Percentiles rank a stretch among this genome's conserved stretches.
phyloP scores from a whole-genome alignment of 1,284 basidiomycete genomes.

The Ceratobasidium sp. region DNA sequence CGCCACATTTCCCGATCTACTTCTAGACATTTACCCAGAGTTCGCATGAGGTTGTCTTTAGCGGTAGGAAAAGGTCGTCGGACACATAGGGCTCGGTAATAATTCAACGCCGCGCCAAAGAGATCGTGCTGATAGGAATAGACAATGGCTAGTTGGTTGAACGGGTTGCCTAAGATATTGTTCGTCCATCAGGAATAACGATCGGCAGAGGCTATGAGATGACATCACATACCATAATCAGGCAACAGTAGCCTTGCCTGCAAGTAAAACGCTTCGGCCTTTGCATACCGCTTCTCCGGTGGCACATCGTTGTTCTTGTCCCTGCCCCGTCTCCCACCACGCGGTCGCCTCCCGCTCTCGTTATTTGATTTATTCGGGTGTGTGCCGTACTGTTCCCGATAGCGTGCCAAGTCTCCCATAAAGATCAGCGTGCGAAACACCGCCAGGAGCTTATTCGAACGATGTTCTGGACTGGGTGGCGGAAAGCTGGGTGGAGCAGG shows the following conservation, averaged over 20 bases:
- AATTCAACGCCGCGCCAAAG: conserved; percentile 87
- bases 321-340: conserved; percentile 38
- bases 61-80: conserved; percentile 89
- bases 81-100: conserved; percentile 93
- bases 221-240: conserved; percentile 63
- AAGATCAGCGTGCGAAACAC: conserved; percentile 92
- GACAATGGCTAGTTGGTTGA: conserved; percentile 95
- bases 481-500: conserved; percentile 51
- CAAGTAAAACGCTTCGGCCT: conserved; percentile 85
- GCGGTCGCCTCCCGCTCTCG: conserved; percentile 26
- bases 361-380: conserved; percentile 59
- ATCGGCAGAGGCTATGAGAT: neutral
- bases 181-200: neutral
- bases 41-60: conserved; percentile 83
- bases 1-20: conserved; percentile 61
- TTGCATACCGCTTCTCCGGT: conserved; percentile 75
- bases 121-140: conserved; percentile 86
- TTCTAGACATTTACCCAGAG: conserved; percentile 77
- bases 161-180: conserved; percentile 79
- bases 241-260: conserved; percentile 87
- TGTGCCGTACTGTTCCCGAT: conserved; percentile 88
- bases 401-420: conserved; percentile 93
- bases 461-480: conserved; percentile 67
- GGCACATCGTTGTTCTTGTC: conserved; percentile 58
- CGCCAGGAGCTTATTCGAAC: conserved; percentile 74